phyloP scores from a whole-genome alignment of 371 early-diverging fungal species.

The Cokeromyces recurvatus region DNA sequence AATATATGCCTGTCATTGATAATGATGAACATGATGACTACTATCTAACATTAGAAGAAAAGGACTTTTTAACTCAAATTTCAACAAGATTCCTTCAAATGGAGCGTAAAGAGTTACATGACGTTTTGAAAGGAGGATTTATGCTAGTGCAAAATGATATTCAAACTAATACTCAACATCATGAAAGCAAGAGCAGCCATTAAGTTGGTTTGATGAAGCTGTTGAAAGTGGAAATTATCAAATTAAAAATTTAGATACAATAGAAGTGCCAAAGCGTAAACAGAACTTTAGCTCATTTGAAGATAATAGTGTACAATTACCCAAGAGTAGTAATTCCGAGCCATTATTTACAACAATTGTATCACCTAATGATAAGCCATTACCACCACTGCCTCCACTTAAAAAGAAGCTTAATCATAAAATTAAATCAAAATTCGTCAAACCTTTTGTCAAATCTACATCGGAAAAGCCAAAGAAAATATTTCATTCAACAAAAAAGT shows the following conservation, averaged over 20 bases:
- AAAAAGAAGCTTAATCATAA: slow-evolving; percentile 4
- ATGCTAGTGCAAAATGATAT: slow-evolving; percentile 17
- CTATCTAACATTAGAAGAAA: slow-evolving; percentile 12
- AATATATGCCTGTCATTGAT: slow-evolving; percentile 15
- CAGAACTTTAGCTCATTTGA: neutral
- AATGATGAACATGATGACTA: slow-evolving; percentile 6
- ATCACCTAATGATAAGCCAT: too few relatives aligned
- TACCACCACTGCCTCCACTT: too few relatives aligned
- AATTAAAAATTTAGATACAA: slow-evolving; percentile 11
- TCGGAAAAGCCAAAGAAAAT: slow-evolving; percentile 1
- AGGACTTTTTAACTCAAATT: slow-evolving; percentile 16
- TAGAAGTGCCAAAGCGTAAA: neutral
- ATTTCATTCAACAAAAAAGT: slow-evolving; percentile 10
- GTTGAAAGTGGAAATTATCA: slow-evolving; percentile 12
- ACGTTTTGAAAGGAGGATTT: slow-evolving; percentile 20
- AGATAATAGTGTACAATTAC: neutral
- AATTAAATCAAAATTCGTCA: slow-evolving; percentile 7
- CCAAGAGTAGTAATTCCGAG: too few relatives aligned
- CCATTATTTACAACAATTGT: slow-evolving; percentile 12
- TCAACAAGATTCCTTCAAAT: slow-evolving; percentile 8
- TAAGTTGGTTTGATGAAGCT: slow-evolving; percentile 22
- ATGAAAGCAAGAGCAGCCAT: too few relatives aligned
- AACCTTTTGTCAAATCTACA: slow-evolving; percentile 6
- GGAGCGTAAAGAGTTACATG: slow-evolving; percentile 18
- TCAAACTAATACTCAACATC: slow-evolving; percentile 7